Evolutionary conservation across 169 alveolate genomes (phyloP).

Genomic region (Babesia gibsoni): DNA sequence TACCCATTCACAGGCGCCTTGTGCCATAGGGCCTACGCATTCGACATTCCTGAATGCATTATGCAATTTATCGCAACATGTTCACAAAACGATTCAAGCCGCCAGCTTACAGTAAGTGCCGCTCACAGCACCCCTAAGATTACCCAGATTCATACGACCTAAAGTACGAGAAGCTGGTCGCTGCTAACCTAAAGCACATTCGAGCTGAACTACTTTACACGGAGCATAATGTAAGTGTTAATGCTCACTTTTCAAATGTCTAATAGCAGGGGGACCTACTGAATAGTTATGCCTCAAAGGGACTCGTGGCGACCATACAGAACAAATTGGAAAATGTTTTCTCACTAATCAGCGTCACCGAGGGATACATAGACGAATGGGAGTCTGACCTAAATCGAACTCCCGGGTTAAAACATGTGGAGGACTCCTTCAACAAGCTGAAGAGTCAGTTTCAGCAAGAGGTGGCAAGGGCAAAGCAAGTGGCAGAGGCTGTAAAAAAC

Average conservation of each 20-base stretch:
- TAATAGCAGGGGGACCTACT: constrained; percentile 55
- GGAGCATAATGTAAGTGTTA: constrained; percentile 54
- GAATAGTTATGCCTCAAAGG: constrained; percentile 42
- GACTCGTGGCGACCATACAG: constrained; percentile 40
- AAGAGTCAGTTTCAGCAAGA: constrained; percentile 50
- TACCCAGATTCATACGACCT: constrained; percentile 32
- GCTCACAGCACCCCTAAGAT: neutral
- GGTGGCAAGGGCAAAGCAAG: constrained; percentile 19
- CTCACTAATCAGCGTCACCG: constrained; percentile 58
- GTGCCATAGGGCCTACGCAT: too few relatives aligned
- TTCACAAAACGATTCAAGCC: constrained; percentile 15
- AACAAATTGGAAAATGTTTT: constrained; percentile 56
- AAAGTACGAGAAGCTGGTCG: constrained; percentile 53
- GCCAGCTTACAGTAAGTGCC: constrained; percentile 54
- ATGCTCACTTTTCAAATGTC: neutral
- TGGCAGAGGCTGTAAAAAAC: constrained; percentile 30
- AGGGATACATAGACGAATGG: constrained; percentile 61
- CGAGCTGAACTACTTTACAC: constrained; percentile 58
- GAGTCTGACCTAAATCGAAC: constrained; percentile 45
- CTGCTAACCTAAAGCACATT: constrained; percentile 58
- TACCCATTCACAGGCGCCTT: neutral
- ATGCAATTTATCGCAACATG: constrained; percentile 61
- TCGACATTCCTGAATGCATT: too few relatives aligned
- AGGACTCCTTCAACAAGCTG: constrained; percentile 22
- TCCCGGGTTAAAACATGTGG: constrained; percentile 27